These are phyloP conservation scores for Clitoria ternatea DNA, from an alignment of 306 rosid genomes.

Conservation along the genomic window DNA sequence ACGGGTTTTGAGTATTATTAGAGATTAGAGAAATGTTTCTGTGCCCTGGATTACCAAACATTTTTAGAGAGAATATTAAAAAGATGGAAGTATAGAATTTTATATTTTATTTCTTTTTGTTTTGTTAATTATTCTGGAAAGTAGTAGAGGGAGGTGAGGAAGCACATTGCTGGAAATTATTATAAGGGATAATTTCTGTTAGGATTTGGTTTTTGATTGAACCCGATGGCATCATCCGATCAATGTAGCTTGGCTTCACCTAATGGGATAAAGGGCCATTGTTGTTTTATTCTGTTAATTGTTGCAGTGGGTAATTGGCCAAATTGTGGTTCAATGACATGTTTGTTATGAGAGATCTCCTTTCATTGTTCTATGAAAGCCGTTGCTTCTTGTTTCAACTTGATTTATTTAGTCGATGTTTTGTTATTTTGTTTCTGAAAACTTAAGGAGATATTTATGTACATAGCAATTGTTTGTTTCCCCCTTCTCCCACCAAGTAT, in stretches of 20 bases:
- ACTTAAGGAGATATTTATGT: not conserved
- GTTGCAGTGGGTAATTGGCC: conserved; percentile 5
- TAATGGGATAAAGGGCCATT: too few relatives aligned
- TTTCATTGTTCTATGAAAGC: not conserved
- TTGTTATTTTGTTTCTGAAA: not conserved
- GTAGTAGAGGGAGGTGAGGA: too few relatives aligned
- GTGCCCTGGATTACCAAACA: not conserved
- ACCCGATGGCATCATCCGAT: too few relatives aligned
- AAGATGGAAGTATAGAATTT: not conserved
- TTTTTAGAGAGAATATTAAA: not conserved
- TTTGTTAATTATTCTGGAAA: too few relatives aligned
- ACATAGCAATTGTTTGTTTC: not conserved
- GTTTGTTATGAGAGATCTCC: not conserved
- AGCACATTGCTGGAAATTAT: too few relatives aligned
- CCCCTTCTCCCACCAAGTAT: not conserved
- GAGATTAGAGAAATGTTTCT: not conserved
- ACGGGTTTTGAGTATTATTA: not conserved
- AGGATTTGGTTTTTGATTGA: too few relatives aligned
- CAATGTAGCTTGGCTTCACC: too few relatives aligned
- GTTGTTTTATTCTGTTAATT: not conserved
- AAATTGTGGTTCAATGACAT: conserved; percentile 10
- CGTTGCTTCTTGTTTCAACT: not conserved
- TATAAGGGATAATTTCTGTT: too few relatives aligned
- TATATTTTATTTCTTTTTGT: not conserved
- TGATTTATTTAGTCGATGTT: not conserved